Evolutionary conservation across 352 stramenopile genomes (phyloP), one percentile per base, ranked within the genome.

Genomic region (Phytophthora lateralis): DNA sequence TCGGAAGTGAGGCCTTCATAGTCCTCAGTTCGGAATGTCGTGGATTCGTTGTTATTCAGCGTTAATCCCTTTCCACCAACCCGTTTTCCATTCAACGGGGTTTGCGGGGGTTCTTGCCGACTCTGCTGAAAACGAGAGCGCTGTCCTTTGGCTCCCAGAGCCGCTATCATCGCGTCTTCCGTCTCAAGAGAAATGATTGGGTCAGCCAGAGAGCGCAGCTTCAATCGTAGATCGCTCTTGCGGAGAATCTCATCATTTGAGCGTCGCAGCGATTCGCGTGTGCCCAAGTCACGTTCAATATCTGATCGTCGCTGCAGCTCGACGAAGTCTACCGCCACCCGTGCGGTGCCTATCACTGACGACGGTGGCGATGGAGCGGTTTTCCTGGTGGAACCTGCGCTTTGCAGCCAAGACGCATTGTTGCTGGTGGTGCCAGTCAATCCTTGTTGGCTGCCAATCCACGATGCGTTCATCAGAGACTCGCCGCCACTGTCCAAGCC

Each of bases 11-110:
- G 53, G 0, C 67, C 77, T 37, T 82, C 66, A 42, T 89, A 89
- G 57, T 89, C 80, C 45, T 87, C 75, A 4, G 68, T 66, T 2
- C 80, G 66, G 51, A 80, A 89, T 7, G 80, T 87, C 5, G 54
- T 55, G 17, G 60, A 66, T 21, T 61, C 47, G 2, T 66, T 52
- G 14, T 9, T 35, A n/a, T 11, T 29, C 4, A 49, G 27, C 7
- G 10, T 21, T 46, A 42, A 20, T 30, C n/a, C 29, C 6, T 50
- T 24, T 15, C 10, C 14, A 46, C 30, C 21, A 10, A 46, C 12
- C n/a, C 37, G 46, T 60, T 60, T 60, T 14, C n/a, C 30, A 15
- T 49, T 54, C 6, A 60, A 12, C 6, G 63, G 43, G 6, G 37
- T 46, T n/a, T 21, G 32, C 0, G 17, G 18, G 7, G 47, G 18